Evolutionary conservation across 1,284 basidiomycete species (phyloP).

Genomic region (Ganoderma lucidum): DNA sequence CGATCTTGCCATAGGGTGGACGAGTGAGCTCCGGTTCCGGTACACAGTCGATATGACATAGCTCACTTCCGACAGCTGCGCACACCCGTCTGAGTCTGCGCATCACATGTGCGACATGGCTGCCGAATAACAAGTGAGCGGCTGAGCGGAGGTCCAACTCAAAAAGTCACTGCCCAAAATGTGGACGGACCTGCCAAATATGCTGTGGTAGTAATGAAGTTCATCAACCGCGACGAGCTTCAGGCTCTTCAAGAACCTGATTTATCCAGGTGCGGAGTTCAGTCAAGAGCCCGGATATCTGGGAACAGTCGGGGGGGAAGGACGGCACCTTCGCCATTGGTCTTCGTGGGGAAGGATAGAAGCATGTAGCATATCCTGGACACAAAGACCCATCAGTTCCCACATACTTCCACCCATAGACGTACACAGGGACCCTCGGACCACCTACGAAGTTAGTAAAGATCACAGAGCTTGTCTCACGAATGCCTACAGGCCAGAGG

Average conservation of each 20-base stretch:
- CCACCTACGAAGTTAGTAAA: slow-evolving; percentile 78
- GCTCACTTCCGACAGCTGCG: slow-evolving; percentile 84
- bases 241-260: slow-evolving; percentile 76
- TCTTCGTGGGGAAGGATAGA: slow-evolving; percentile 89
- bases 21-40: neutral
- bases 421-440: neutral
- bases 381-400: slow-evolving; percentile 24
- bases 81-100: slow-evolving; percentile 83
- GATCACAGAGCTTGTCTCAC: slow-evolving; percentile 72
- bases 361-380: slow-evolving; percentile 87
- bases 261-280: slow-evolving; percentile 8
- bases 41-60: neutral
- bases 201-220: slow-evolving; percentile 80
- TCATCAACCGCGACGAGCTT: slow-evolving; percentile 88
- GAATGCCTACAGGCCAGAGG: slow-evolving; percentile 54
- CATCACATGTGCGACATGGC: slow-evolving; percentile 84
- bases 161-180: neutral
- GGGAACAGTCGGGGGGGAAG: neutral
- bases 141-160: slow-evolving; percentile 4
- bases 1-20: slow-evolving; percentile 54
- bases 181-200: slow-evolving; percentile 70
- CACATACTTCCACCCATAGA: slow-evolving; percentile 10
- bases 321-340: slow-evolving; percentile 69
- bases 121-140: slow-evolving; percentile 38
- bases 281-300: neutral